These are phyloP conservation scores for Penicillium goetzii DNA, from an alignment of 495 filamentous ascomycete species.

Conservation along the genomic window DNA sequence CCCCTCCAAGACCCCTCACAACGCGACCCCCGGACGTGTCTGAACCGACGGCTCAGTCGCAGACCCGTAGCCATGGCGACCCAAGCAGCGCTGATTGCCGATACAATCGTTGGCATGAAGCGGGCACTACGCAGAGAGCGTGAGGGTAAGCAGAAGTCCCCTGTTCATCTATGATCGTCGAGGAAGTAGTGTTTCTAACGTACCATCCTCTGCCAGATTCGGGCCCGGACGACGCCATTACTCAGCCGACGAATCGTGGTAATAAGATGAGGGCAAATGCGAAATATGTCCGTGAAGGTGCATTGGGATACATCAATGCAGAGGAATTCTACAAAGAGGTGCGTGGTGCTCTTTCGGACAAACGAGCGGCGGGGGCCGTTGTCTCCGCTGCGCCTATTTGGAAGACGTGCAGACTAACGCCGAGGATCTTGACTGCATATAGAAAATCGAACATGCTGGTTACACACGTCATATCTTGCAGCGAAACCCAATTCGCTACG, in stretches of 20 bases:
- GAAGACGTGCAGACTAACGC: conserved; percentile 19
- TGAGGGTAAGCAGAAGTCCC: conserved; percentile 51
- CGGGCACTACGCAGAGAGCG: conserved; percentile 65
- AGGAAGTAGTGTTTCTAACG: conserved; percentile 17
- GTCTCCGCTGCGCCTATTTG: conserved; percentile 14
- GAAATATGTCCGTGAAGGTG: conserved; percentile 76
- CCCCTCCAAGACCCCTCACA: conserved; percentile 15
- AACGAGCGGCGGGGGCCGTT: not conserved
- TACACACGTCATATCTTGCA: conserved; percentile 82
- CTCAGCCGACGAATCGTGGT: conserved; percentile 81
- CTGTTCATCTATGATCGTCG: not conserved
- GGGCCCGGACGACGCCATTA: conserved; percentile 83
- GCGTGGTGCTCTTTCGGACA: conserved; percentile 28
- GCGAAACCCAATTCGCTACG: conserved; percentile 71
- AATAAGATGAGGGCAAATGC: conserved; percentile 88
- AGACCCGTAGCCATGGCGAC: conserved; percentile 62
- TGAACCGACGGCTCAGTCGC: conserved; percentile 24
- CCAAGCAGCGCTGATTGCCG: conserved; percentile 69
- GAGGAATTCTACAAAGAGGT: conserved; percentile 87
- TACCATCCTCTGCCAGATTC: conserved; percentile 59
- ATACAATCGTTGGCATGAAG: conserved; percentile 79
- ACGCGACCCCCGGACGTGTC: conserved; percentile 25
- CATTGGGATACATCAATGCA: conserved; percentile 68
- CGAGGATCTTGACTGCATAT: conserved; percentile 6
- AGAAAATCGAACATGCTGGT: conserved; percentile 85